Conservation (phyloP, 1,139 yeast genomes). For the Pichia kudriavzevii region DNA sequence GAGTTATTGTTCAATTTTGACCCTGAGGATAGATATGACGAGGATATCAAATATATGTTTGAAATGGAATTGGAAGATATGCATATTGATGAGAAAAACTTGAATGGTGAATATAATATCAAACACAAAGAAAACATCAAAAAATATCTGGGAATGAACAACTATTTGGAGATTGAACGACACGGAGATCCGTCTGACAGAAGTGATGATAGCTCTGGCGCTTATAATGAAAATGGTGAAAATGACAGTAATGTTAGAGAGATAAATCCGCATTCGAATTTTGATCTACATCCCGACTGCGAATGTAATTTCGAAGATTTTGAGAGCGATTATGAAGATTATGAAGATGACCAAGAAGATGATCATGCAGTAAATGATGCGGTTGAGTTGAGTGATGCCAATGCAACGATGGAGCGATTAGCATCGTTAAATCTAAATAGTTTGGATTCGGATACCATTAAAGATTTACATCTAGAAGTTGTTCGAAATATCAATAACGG, state of each 20-base stretch:
- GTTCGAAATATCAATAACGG: constrained; percentile 10
- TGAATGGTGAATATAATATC: constrained; percentile 10
- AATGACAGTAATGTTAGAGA: constrained; percentile 13
- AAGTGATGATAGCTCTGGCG: constrained; percentile 7
- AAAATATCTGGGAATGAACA: constrained; percentile 11
- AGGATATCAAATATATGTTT: constrained; percentile 64
- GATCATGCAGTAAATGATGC: constrained; percentile 8
- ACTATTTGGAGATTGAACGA: constrained; percentile 10
- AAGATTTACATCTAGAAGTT: constrained; percentile 7
- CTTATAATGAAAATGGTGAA: constrained; percentile 6
- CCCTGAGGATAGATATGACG: constrained; percentile 63
- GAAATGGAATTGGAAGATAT: constrained; percentile 44
- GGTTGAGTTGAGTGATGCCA: constrained; percentile 4
- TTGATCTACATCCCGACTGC: constrained; percentile 26
- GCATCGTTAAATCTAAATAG: constrained; percentile 2
- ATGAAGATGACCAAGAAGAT: constrained; percentile 12
- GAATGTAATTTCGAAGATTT: constrained; percentile 22
- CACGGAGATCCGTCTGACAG: constrained; percentile 2
- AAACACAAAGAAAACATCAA: constrained; percentile 11
- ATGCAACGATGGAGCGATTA: constrained; percentile 1
- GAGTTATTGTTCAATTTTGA: constrained; percentile 50
- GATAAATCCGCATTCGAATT: constrained; percentile 8
- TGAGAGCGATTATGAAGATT: constrained; percentile 16
- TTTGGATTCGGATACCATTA: constrained; percentile 3
- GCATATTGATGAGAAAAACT: constrained; percentile 27